A percentile compares a stretch with the other conserved stretches of the same genome.
These are phyloP conservation scores for Botryosphaeria dothidea DNA, from an alignment of 2,329 filamentous ascomycete species.

Conservation along the genomic window DNA sequence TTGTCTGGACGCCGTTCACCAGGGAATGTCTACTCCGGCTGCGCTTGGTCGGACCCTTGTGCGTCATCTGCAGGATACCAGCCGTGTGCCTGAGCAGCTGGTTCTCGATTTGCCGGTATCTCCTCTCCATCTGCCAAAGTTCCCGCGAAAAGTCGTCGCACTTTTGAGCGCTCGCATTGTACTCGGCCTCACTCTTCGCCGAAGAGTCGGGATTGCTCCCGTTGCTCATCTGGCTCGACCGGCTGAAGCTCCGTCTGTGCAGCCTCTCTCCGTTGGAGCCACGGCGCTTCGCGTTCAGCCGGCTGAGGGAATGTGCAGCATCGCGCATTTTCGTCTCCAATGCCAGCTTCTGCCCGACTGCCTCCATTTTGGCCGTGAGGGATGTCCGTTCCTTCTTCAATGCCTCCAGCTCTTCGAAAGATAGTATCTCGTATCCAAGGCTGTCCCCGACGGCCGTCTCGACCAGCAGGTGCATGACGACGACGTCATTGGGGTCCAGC, in stretches of 20 bases:
- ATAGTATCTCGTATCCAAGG: slow-evolving; percentile 78
- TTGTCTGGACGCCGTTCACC: slow-evolving; percentile 29
- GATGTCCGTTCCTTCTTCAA: slow-evolving; percentile 83
- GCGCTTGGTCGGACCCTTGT: slow-evolving; percentile 70
- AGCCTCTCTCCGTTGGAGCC: slow-evolving; percentile 43
- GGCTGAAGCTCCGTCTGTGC: slow-evolving; percentile 53
- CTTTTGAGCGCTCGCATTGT: slow-evolving; percentile 71
- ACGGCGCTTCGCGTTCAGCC: slow-evolving; percentile 62
- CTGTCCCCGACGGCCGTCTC: slow-evolving; percentile 93
- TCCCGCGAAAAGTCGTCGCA: slow-evolving; percentile 84
- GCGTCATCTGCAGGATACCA: slow-evolving; percentile 86
- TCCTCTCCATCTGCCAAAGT: slow-evolving; percentile 76
- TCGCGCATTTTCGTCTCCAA: slow-evolving; percentile 94
- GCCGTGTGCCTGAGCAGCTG: slow-evolving; percentile 87
- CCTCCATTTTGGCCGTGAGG: slow-evolving; percentile 75
- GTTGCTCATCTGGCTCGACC: slow-evolving; percentile 46
- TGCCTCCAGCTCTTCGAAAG: slow-evolving; percentile 86
- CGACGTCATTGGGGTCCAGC: slow-evolving; percentile 51
- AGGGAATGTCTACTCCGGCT: slow-evolving; percentile 39
- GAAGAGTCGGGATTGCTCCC: slow-evolving; percentile 40
- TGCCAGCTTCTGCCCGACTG: slow-evolving; percentile 77
- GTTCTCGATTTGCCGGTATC: slow-evolving; percentile 69
- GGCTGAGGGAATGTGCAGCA: slow-evolving; percentile 82
- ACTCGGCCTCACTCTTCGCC: slow-evolving; percentile 69
- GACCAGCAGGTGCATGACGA: slow-evolving; percentile 87